phyloP scores from a whole-genome alignment of 2,329 filamentous ascomycete genomes.

The Stachybotrys elegans region DNA sequence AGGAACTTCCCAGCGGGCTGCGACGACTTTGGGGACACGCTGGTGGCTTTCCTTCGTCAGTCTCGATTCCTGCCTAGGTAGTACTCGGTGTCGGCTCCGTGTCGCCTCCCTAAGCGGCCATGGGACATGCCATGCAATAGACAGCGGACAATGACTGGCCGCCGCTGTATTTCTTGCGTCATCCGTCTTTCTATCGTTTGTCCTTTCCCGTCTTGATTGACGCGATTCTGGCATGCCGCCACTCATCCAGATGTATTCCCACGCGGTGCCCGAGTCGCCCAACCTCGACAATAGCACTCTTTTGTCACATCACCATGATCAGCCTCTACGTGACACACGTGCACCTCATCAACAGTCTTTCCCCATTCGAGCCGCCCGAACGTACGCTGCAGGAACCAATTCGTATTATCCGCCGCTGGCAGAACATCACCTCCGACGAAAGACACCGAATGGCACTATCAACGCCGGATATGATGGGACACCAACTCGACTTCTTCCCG shows the following conservation, averaged over 20 bases:
- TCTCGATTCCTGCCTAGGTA: too few species aligned
- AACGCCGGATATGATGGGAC: conserved; percentile 88
- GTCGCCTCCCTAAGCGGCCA: conserved; percentile 13
- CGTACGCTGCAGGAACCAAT: conserved; percentile 12
- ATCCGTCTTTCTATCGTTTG: conserved; percentile 19
- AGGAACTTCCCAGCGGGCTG: too few species aligned
- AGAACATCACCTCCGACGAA: conserved; percentile 81
- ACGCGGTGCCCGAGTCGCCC: conserved; percentile 39
- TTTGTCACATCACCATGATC: conserved; percentile 13
- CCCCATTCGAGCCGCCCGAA: conserved; percentile 26
- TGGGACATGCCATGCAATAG: conserved; percentile 33
- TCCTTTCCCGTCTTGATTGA: too few species aligned
- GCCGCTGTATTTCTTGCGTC: conserved; percentile 17
- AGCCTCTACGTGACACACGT: conserved; percentile 22
- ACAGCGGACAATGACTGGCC: conserved; percentile 36
- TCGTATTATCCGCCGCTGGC: conserved; percentile 23
- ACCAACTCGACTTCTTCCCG: conserved; percentile 64
- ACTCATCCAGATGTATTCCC: conserved; percentile 46
- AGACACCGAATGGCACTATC: conserved; percentile 91
- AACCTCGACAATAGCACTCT: conserved; percentile 16
- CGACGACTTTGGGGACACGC: too few species aligned
- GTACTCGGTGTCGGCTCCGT: neutral
- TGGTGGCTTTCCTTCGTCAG: too few species aligned
- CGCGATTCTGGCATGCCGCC: conserved; percentile 41
- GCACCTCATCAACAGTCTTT: conserved; percentile 20